Evolutionary conservation across 345 rosid genomes (phyloP), one percentile per base, ranked within the genome.

Genomic region (Ceriops tagal): DNA sequence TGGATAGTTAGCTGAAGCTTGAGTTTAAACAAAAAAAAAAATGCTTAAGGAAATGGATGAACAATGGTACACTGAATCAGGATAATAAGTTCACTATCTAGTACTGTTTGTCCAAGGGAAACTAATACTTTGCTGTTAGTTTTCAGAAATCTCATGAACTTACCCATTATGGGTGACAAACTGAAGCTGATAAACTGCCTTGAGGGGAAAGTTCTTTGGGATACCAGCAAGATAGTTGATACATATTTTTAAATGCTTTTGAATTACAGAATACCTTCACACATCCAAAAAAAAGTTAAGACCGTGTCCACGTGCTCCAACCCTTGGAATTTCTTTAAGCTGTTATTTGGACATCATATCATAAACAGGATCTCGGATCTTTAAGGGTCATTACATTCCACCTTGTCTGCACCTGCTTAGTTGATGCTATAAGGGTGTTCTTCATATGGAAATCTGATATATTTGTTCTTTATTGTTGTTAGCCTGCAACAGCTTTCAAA

Each of bases 401-500:
- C 15, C 15, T 43, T 18, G 3, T 43, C 5, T 43, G 49, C 0
- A 0, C 49, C 49, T 43, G 49, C 49, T 24, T 56, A 56, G 22
- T 21, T 21, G 59, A 22, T 21, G 31, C 19, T 21, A 22, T 5
- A 56, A 27, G 31, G 31, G 13, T 10, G 26, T 27, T 21, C 13
- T 56, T 56, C 24, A 24, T 24, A 5, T 51, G 27, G 55, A 47
- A 47, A 19, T 22, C 22, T 32, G 51, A 46, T 58, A 34, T 69
- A 16, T 37, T 43, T 27, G 32, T 39, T 57, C 58, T 27, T 67
- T 59, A 30, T 74, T 80, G 51, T 34, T 78, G 49, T 22, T 70
- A 95, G 99, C 89, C 91, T 63, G 98, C 97, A 62, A 80, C 81
- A 62, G 82, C 88, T 79, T 96, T 96, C 81, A 92, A 81, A 83